phyloP scores from a whole-genome alignment of 2,329 filamentous ascomycete species.

The Alternaria sp. region DNA sequence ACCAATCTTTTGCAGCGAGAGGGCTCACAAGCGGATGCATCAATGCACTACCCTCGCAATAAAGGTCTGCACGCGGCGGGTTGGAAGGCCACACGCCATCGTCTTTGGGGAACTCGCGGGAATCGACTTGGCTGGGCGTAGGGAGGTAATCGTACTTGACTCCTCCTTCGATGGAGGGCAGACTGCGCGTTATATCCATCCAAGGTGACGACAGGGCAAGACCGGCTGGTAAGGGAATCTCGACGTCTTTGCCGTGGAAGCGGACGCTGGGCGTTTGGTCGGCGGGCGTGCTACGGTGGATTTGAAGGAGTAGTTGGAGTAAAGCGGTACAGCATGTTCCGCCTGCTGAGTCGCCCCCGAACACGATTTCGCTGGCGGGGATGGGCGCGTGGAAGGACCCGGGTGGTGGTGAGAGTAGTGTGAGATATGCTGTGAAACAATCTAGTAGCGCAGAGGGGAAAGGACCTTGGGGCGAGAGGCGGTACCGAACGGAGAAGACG shows the following conservation, averaged over 20 bases:
- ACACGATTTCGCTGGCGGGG: conserved; percentile 70
- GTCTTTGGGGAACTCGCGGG: conserved; percentile 58
- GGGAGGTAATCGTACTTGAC: conserved; percentile 70
- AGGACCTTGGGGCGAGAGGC: conserved; percentile 76
- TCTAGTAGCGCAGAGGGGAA: conserved; percentile 81
- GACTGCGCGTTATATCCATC: conserved; percentile 74
- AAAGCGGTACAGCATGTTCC: conserved; percentile 75
- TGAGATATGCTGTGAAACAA: conserved; percentile 75
- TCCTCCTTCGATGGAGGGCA: conserved; percentile 64
- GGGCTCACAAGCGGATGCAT: conserved; percentile 75
- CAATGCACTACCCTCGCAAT: conserved; percentile 56
- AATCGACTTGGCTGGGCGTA: conserved; percentile 51
- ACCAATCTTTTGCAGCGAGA: conserved; percentile 68
- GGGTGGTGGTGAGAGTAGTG: conserved; percentile 74
- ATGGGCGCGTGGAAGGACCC: conserved; percentile 74
- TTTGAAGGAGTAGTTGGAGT: conserved; percentile 73
- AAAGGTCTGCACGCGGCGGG: conserved; percentile 59
- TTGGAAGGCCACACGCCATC: conserved; percentile 54
- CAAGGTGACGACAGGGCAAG: conserved; percentile 68
- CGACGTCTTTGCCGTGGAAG: conserved; percentile 68
- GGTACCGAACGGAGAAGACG: conserved; percentile 76
- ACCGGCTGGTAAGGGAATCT: conserved; percentile 73
- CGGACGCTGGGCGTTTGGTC: conserved; percentile 57
- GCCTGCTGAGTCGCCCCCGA: conserved; percentile 79
- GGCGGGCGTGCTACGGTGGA: conserved; percentile 57